Base-by-base conservation (phyloP, 306 rosid genomes). In the Vigna unguiculata region DNA sequence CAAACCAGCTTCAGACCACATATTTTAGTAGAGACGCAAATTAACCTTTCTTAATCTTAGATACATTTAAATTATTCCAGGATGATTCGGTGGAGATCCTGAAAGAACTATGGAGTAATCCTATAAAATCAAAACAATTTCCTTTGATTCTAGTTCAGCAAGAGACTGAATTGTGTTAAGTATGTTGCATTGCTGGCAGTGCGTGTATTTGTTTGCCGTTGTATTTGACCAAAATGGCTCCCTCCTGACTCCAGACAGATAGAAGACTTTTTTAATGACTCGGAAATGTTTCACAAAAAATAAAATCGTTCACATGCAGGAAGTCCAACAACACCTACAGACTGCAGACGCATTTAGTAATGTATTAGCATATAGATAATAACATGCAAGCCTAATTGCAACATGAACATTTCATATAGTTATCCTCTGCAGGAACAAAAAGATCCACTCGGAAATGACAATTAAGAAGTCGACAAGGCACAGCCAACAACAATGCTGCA, bases 1-100 rank as follows among this genome's bases (percentile, higher is more conserved):
- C 71, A 63, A 34, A 41, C 62, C 70, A 69, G 55, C 68, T 76
- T 61, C 48, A 76, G 55, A 80, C 70, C 43, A 36, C 64, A 34
- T 71, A 77, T 19, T 19, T 65, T 76, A 79, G 22, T 64, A 69
- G 30, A 80, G 46, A 55, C 67, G 15, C 68, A 36, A 77, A 38
- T 3, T 66, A 21, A 30, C 49, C 68, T 28, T 40, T 74, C 48
- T 32, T 21, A 41, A 69, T 20, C 16, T 64, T n/a, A 47, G 21
- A 48, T 25, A 14, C 59, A 24, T 49, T 43, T 72, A 71, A 67
- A 77, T 73, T 67, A 40, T 40, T 57, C 48, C 40, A 15, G 21
- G 64, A 48, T 49, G 71, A 47, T 24, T 45, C 34, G 28, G n/a
- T 15, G 59, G 17, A 13, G 49, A 15, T 74, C 40, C 69, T 38